These are phyloP conservation scores for Thraustochytrium aureum DNA, from an alignment of 352 stramenopile genomes.

Conservation along the genomic window DNA sequence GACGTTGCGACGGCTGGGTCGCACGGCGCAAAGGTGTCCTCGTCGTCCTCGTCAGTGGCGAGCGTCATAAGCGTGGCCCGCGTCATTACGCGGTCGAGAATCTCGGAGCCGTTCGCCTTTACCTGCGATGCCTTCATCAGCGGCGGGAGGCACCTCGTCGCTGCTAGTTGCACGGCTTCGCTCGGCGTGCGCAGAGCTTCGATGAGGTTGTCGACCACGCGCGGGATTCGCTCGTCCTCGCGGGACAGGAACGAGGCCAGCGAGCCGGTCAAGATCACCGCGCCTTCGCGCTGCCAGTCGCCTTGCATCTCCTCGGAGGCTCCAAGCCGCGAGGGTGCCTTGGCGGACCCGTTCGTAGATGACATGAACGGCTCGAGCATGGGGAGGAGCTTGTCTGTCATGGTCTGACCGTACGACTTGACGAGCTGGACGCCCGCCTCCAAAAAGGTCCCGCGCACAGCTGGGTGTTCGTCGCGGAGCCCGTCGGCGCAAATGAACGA, in stretches of 20 bases:
- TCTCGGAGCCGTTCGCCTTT: slow-evolving; percentile 66
- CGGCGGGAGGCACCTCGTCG: slow-evolving; percentile 80
- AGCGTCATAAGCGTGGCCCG: slow-evolving; percentile 78
- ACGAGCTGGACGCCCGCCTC: slow-evolving; percentile 54
- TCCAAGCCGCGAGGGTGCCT: slow-evolving; percentile 1
- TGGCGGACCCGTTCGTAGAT: background rate
- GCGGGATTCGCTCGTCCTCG: slow-evolving; percentile 77
- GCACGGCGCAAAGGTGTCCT: background rate
- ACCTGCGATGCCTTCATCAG: slow-evolving; percentile 77
- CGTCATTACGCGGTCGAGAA: slow-evolving; percentile 70
- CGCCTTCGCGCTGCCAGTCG: slow-evolving; percentile 80
- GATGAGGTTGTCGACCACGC: slow-evolving; percentile 77
- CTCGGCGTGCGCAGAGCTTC: slow-evolving; percentile 84
- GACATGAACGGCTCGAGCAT: slow-evolving; percentile 53
- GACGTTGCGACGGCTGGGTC: background rate
- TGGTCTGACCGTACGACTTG: slow-evolving; percentile 45
- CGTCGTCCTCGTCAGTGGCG: slow-evolving; percentile 39
- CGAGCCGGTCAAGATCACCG: slow-evolving; percentile 81
- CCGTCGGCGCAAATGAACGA: slow-evolving; percentile 43
- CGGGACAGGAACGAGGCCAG: slow-evolving; percentile 84
- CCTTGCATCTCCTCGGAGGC: slow-evolving; percentile 57
- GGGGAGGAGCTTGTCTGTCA: slow-evolving; percentile 39
- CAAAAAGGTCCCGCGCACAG: slow-evolving; percentile 40
- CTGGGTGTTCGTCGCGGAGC: slow-evolving; percentile 1
- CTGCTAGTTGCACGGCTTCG: slow-evolving; percentile 85